Evolutionary conservation across 1,284 basidiomycete species (phyloP), one percentile per base, ranked within the genome.

Genomic region (Ganoderma meredithae): DNA sequence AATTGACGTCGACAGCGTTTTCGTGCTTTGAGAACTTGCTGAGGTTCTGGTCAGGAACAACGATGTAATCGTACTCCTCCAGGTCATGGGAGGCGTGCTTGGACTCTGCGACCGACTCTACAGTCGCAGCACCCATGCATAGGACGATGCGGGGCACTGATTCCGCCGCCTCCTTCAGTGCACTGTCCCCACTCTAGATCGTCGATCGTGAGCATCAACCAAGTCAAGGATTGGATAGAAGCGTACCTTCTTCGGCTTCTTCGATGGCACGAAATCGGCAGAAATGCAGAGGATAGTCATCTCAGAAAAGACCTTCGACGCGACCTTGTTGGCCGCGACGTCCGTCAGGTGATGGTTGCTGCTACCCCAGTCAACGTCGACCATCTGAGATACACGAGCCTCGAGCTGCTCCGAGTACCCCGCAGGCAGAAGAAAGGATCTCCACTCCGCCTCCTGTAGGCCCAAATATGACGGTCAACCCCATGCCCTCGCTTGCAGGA

Each of bases 301-400:
- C 17, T 80, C 81, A 3, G 77, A 71, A 72, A 93, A 88, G 10
- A 88, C 71, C 73, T 90, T 92, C 65, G 81, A 77, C 0, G 90
- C 79, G n/a, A 88, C 84, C 17, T 78, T 75, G 73, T 87, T 90
- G 52, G 78, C 78, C 82, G 88, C 85, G 67, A 93, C 89, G 27
- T 88, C 82, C 7, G 73, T 79, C 13, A 91, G 73, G 64, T 93
- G 82, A 64, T 86, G 81, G 49, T 80, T 79, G 65, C 82, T 83
- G 25, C 83, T 83, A 27, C 92, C 90, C 92, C 93, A 94, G 69
- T 87, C 83, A 27, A 87, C 78, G 72, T 95, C 91, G 36, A 95
- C 84, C 64, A 89, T 78, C 74, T 96, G 95, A 1, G 91, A 90
- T 3, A 90, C 80, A 22, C 85, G 81, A 9, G 85, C 83, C 31